phyloP scores from a whole-genome alignment of 2,329 filamentous ascomycete species.

The Apiospora hydei region DNA sequence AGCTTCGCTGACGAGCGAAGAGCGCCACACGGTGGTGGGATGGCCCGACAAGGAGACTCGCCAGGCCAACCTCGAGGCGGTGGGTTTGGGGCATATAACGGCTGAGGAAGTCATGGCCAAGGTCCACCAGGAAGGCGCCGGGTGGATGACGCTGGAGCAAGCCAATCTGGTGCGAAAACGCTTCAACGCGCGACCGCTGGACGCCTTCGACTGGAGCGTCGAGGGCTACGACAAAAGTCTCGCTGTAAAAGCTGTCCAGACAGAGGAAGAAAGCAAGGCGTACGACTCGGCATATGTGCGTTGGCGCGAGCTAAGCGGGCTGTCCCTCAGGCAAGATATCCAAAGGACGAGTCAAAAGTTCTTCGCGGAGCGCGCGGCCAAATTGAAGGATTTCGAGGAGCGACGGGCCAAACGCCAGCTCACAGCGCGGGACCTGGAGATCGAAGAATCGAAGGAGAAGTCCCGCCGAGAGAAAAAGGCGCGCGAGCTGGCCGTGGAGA shows the following conservation, averaged over 20 bases:
- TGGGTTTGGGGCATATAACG: slow-evolving; percentile 11
- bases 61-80: slow-evolving; percentile 11
- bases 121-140: neutral
- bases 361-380: neutral
- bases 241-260: neutral
- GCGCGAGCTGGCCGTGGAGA: too few species aligned
- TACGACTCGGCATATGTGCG: neutral
- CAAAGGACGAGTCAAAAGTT: neutral
- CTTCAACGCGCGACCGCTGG: slow-evolving; percentile 10
- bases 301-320: neutral
- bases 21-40: slow-evolving; percentile 1
- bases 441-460: neutral
- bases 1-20: neutral
- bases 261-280: neutral
- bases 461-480: neutral
- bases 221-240: neutral
- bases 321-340: neutral
- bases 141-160: slow-evolving; percentile 22
- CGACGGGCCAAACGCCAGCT: neutral
- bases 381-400: neutral
- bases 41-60: slow-evolving; percentile 1
- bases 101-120: slow-evolving; percentile 11
- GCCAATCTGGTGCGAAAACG: neutral
- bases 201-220: neutral
- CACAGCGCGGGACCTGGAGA: neutral